Evolutionary conservation across 768 basidiomycete genomes (phyloP).

Genomic region (Kwoniella sp.): DNA sequence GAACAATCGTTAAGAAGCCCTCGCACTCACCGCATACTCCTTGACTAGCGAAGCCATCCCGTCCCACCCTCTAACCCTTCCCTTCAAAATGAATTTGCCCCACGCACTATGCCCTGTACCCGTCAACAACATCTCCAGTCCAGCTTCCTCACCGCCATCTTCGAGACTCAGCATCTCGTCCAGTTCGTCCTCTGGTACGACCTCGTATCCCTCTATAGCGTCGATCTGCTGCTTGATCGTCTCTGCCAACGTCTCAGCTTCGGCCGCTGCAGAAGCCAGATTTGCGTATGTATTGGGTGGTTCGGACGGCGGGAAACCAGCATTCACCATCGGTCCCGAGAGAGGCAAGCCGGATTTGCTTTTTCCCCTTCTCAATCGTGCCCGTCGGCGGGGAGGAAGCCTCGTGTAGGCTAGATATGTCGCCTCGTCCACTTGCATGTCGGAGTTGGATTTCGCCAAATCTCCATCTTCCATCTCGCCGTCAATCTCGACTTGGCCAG

Average conservation of each 20-base stretch:
- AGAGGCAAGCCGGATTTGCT: slow-evolving; percentile 30
- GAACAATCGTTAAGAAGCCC: not conserved
- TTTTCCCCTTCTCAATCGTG: not conserved
- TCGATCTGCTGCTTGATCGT: slow-evolving; percentile 44
- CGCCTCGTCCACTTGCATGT: not conserved
- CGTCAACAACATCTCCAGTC: slow-evolving; percentile 51
- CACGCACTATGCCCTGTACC: slow-evolving; percentile 56
- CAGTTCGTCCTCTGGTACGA: slow-evolving; percentile 40
- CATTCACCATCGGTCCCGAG: slow-evolving; percentile 39
- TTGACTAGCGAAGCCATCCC: slow-evolving; percentile 55
- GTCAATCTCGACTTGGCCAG: not conserved
- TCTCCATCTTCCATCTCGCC: not conserved
- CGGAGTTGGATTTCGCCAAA: slow-evolving; percentile 4
- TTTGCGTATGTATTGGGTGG: slow-evolving; percentile 26
- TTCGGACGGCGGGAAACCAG: slow-evolving; percentile 38
- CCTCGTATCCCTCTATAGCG: slow-evolving; percentile 45
- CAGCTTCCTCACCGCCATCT: slow-evolving; percentile 34
- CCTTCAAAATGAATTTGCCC: slow-evolving; percentile 54
- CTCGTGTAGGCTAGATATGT: not conserved
- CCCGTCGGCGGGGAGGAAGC: not conserved
- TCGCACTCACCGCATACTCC: slow-evolving; percentile 53
- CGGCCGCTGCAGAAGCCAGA: slow-evolving; percentile 34
- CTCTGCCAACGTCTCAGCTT: slow-evolving; percentile 42
- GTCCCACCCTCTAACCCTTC: slow-evolving; percentile 54
- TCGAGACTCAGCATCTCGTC: slow-evolving; percentile 24